Evolutionary conservation across 1,139 yeast species (phyloP).

Genomic region (Oligophagozyma castellii): DNA sequence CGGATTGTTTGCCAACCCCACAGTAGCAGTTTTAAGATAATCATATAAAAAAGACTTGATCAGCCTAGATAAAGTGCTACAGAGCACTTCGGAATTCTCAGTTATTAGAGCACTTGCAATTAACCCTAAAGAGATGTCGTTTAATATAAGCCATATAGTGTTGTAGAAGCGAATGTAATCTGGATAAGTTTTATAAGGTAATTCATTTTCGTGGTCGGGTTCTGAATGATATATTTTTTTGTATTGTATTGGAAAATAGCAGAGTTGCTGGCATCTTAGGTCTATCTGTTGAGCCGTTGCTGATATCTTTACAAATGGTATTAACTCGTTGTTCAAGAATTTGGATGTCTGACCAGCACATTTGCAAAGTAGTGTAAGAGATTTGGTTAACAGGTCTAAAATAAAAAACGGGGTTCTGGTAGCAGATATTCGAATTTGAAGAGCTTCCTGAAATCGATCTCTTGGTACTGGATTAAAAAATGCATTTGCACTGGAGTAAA

Average conservation of each 20-base stretch:
- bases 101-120: conserved; percentile 39
- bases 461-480: no score
- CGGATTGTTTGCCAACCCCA: conserved; percentile 80
- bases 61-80: conserved; percentile 1
- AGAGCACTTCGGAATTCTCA: conserved; percentile 29
- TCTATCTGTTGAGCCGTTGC: conserved; percentile 70
- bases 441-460: no score
- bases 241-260: conserved; percentile 74
- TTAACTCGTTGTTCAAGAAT: conserved; percentile 27
- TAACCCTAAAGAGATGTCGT: conserved; percentile 68
- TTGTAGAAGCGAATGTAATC: conserved; percentile 86
- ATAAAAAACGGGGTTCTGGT: no score
- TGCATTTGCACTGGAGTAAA: no score
- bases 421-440: no score
- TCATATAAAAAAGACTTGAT: conserved; percentile 4
- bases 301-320: conserved; percentile 33
- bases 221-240: conserved; percentile 33
- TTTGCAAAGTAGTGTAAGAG: no score
- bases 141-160: conserved; percentile 72
- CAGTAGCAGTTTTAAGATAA: conserved; percentile 29
- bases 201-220: conserved; percentile 6
- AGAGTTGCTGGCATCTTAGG: conserved; percentile 59
- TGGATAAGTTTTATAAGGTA: conserved; percentile 29
- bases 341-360: background rate
- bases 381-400: no score